Evolutionary conservation across 148 eudicot species (phyloP), one percentile per base, ranked within the genome.

Genomic region (Dysphania ambrosioides): DNA sequence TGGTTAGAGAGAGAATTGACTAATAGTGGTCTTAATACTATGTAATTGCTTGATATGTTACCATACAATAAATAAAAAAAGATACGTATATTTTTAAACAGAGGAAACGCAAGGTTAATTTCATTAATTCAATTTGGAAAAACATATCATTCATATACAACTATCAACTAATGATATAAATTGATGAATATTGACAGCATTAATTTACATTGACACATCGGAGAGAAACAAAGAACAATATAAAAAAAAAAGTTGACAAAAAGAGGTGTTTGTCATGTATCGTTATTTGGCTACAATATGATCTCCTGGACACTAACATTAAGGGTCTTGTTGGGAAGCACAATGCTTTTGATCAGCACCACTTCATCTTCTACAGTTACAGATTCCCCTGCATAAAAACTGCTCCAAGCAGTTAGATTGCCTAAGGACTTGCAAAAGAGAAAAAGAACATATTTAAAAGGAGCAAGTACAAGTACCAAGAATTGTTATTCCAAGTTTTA

Each of bases 271-370:
- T 3, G 13, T 8, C 12, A 61, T 40, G 42, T 41, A 29, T 58
- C 24, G 16, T 10, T 15, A 47, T 59, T 8, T 61, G 70, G 29
- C 77, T 81, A 90, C 61, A 90, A 73, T 62, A 90, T 82, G 13
- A 90, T 89, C 72, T 89, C 90, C 73, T 87, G 97, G 68, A 91
- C 91, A 73, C 97, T 89, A 21, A 89, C 79, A 53, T 91, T 91
- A n/a, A 91, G 90, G 29, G 93, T 91, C 85, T 89, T 89, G 87
- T 87, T 85, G 11, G 93, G 93, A 75, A 89, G 90, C 78, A 89
- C 90, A 61, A 89, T 85, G 82, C 90, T 82, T 70, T 87, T 89
- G 75, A 82, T 76, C 38, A 89, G 87, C 60, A 89, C 90, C 18
- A 89, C 89, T 82, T 87, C 93, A 79, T 89, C 93, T 84, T 89